phyloP scores from a whole-genome alignment of 1,284 basidiomycete species.

The Leccinum ambiguum region DNA sequence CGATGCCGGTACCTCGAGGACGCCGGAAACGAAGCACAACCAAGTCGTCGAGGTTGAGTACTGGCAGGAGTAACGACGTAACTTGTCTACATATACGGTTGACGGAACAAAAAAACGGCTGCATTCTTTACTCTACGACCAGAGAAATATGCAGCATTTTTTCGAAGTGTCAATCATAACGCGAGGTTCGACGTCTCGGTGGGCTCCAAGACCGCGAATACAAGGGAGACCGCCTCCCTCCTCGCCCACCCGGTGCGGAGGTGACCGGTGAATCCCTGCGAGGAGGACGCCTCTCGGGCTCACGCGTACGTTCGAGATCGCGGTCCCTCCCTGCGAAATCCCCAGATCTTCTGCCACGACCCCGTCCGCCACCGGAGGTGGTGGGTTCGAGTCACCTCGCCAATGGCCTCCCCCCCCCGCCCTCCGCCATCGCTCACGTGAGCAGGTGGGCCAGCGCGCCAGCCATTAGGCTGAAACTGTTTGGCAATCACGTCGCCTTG shows the following conservation, averaged over 20 bases:
- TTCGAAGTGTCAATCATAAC: conserved; percentile 30
- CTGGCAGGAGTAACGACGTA: not conserved
- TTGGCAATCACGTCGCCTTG: conserved; percentile 25
- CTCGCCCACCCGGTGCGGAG: conserved; percentile 40
- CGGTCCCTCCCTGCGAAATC: conserved; percentile 37
- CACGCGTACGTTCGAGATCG: conserved; percentile 35
- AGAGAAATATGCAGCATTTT: conserved; percentile 4
- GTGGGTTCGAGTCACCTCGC: conserved; percentile 58
- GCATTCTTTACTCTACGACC: not conserved
- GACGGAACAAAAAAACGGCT: not conserved
- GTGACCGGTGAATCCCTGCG: conserved; percentile 43
- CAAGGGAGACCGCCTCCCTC: conserved; percentile 38
- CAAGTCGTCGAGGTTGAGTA: not conserved
- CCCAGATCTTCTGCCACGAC: conserved; percentile 41
- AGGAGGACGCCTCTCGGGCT: conserved; percentile 31
- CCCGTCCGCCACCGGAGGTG: conserved; percentile 40
- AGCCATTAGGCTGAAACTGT: conserved; percentile 37
- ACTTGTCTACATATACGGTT: not conserved
- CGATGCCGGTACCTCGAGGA: conserved; percentile 15
- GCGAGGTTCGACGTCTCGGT: conserved; percentile 31
- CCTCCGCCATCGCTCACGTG: conserved; percentile 45
- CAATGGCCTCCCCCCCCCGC: conserved; percentile 58
- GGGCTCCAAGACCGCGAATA: conserved; percentile 35
- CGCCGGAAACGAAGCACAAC: conserved; percentile 4
- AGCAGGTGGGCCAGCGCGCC: conserved; percentile 38